A percentile compares a stretch with the other conserved stretches of the same genome.
These are phyloP conservation scores for Acorus calamus DNA, from an alignment of 106 monocot species.

Conservation along the genomic window DNA sequence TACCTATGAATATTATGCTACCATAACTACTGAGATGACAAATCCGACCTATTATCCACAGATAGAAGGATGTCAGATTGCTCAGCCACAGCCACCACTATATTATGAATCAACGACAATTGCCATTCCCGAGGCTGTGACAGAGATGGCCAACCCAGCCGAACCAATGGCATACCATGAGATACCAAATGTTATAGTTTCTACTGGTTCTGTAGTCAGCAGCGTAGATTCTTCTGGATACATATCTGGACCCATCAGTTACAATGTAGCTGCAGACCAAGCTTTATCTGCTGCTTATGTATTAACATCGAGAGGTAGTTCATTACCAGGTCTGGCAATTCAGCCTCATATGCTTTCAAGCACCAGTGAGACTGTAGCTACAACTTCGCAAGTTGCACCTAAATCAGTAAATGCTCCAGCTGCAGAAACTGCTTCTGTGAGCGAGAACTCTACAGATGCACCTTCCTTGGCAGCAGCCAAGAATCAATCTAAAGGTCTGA, in stretches of 20 bases:
- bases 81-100: constrained; percentile 21
- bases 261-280: constrained; percentile 12
- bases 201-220: constrained; percentile 18
- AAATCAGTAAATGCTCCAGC: constrained; percentile 5
- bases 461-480: constrained; percentile 19
- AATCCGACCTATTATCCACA: constrained; percentile 38
- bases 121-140: constrained; percentile 18
- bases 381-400: constrained; percentile 1
- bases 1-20: constrained; percentile 44
- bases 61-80: constrained; percentile 23
- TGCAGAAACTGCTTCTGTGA: constrained; percentile 11
- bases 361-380: not conserved
- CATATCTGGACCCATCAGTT: constrained; percentile 28
- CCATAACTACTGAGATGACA: constrained; percentile 24
- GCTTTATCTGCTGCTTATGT: constrained; percentile 6
- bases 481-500: constrained; percentile 50
- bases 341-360: constrained; percentile 10
- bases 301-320: constrained; percentile 9
- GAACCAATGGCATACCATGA: constrained; percentile 37
- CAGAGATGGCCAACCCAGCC: constrained; percentile 11
- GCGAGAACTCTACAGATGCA: constrained; percentile 13
- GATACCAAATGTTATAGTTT: constrained; percentile 16
- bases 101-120: constrained; percentile 35
- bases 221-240: constrained; percentile 21
- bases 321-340: constrained; percentile 9